Evolutionary conservation across 2,329 filamentous ascomycete genomes (phyloP).

Genomic region (Colletotrichum sp.): DNA sequence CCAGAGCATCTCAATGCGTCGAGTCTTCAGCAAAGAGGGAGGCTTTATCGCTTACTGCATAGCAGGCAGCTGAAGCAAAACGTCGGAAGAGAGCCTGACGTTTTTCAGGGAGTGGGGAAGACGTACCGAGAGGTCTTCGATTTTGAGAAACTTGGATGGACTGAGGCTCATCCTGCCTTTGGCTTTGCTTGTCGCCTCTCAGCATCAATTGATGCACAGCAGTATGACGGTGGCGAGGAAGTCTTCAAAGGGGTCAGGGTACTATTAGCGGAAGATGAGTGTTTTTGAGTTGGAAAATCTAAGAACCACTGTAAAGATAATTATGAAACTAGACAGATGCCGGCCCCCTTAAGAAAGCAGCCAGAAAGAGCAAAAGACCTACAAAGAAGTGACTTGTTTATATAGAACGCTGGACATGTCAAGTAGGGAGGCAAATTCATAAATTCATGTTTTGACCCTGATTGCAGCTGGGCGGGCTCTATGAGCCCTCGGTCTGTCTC

Average conservation of each 20-base stretch:
- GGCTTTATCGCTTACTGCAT: conserved; percentile 26
- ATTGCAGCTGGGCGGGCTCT: too few species aligned
- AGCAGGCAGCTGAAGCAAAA: conserved; percentile 19
- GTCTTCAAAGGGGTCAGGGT: conserved; percentile 30
- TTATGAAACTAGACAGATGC: too few species aligned
- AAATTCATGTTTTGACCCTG: too few species aligned
- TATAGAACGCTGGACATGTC: too few species aligned
- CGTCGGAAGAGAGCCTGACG: conserved; percentile 25
- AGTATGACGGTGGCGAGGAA: conserved; percentile 17
- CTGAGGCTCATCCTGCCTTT: conserved; percentile 30
- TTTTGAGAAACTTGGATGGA: conserved; percentile 33
- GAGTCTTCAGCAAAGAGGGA: conserved; percentile 23
- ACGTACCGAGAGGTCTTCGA: conserved; percentile 35
- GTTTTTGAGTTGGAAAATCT: too few species aligned
- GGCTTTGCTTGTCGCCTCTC: conserved; percentile 32
- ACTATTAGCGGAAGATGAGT: conserved; percentile 25
- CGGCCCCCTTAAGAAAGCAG: too few species aligned
- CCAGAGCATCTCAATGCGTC: conserved; percentile 9
- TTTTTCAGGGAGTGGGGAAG: conserved; percentile 31
- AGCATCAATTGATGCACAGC: conserved; percentile 31
- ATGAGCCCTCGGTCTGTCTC: too few species aligned
- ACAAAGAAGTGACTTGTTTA: too few species aligned
- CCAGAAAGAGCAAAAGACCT: too few species aligned
- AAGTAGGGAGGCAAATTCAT: too few species aligned
- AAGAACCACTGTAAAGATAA: too few species aligned